Base-by-base conservation (phyloP, 768 basidiomycete genomes). In the Lentinula lateritia region DNA sequence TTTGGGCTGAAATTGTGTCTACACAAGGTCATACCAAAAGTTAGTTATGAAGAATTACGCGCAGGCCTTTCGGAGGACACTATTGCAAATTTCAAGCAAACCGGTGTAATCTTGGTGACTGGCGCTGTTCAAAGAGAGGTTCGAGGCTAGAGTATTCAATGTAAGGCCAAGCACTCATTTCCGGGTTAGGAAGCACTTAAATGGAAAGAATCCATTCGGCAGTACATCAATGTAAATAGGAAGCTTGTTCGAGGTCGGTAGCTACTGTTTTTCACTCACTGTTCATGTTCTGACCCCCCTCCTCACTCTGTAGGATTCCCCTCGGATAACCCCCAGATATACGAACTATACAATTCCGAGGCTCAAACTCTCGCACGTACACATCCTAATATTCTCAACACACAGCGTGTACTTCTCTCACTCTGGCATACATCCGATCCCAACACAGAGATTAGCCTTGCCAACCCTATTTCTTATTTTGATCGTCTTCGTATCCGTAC, bases 401-500 rank as follows among this genome's bases (percentile, higher is more conserved):
- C 87, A 1, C 90, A 92, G 62, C 73, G 72, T 38, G 76, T 76
- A 10, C 75, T 91, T 9, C 75, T 88, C 8, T 76, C 78, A 4
- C 75, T 91, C 13, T 90, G 86, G 85, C 78, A 85, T 63, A 66
- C 80, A 48, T 75, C 82, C 2, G 74, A 81, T 57, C 70, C 78
- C 1, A 63, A 67, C 34, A 70, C 79, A 32, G 70, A 73, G 32
- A 71, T 88, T 59, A 76, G 75, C 61, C 76, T 90, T 34, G 65
- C 72, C 10, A 83, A 78, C 2, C 88, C 89, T 0, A 72, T 92
- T n/a, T 83, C 85, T 0, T 93, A 93, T 71, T 89, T 84, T 62
- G 91, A 93, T 72, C 80, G 91, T 6, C 73, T 92, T 10, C 80
- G 90, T 2, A 89, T 92, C 52, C 81, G 92, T 5, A 79, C 78